Evolutionary conservation across 116 monocot species (phyloP).

Genomic region (Posidonia oceanica): DNA sequence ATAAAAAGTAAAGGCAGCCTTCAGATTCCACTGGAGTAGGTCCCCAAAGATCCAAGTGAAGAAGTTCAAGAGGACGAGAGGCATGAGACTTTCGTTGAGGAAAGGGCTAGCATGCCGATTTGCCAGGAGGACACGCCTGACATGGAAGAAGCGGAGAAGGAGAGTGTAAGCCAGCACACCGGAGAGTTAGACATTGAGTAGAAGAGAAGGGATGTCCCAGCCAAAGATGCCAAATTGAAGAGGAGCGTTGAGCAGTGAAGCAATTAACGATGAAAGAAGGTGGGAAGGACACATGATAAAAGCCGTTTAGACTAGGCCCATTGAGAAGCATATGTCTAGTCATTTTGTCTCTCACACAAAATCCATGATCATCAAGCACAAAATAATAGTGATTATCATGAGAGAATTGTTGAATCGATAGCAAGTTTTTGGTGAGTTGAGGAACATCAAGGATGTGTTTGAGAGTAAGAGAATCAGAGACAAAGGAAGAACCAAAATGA

Average conservation of each 20-base stretch:
- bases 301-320: neutral
- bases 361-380: too few species aligned
- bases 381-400: too few species aligned
- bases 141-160: neutral
- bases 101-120: neutral
- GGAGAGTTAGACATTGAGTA: neutral
- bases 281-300: neutral
- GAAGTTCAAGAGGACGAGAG: neutral
- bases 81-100: neutral
- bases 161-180: neutral
- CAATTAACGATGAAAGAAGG: neutral
- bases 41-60: neutral
- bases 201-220: neutral
- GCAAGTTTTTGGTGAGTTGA: neutral
- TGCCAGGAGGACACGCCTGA: neutral
- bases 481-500: neutral
- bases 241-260: neutral
- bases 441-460: neutral
- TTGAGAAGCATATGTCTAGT: neutral
- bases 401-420: neutral
- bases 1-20: neutral
- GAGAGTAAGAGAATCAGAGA: neutral
- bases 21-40: neutral
- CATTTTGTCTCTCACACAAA: neutral
- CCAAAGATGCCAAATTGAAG: neutral